Percentiles rank a stretch among this genome's conserved stretches.
These are phyloP conservation scores for Amniculicola lignicola DNA, from an alignment of 495 filamentous ascomycete species.

Conservation along the genomic window DNA sequence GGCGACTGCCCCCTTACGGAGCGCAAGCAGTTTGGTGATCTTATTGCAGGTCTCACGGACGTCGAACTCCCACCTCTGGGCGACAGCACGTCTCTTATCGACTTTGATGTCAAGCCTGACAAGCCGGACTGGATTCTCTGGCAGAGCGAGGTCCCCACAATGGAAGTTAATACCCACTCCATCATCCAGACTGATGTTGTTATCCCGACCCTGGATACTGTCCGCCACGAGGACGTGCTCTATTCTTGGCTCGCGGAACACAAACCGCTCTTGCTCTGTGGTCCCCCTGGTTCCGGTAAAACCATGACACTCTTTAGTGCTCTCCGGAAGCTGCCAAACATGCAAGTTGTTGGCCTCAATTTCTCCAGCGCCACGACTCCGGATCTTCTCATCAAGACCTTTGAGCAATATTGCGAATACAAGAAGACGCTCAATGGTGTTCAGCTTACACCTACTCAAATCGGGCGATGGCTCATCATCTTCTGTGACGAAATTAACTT, in stretches of 20 bases:
- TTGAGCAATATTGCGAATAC: constrained; percentile 99
- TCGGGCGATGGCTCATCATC: constrained; percentile 95
- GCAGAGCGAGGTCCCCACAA: constrained; percentile 88
- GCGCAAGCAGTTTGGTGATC: constrained; percentile 83
- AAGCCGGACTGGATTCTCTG: constrained; percentile 84
- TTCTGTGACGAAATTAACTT: constrained; percentile 99
- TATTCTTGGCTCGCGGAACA: constrained; percentile 99
- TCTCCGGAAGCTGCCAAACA: constrained; percentile 89
- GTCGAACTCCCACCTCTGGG: constrained; percentile 75
- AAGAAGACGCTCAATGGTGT: constrained; percentile 96
- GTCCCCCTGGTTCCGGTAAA: constrained; percentile 96
- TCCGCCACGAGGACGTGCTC: constrained; percentile 94
- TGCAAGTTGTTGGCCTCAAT: constrained; percentile 98
- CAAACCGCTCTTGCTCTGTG: constrained; percentile 92
- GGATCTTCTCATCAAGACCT: constrained; percentile 95
- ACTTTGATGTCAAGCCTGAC: constrained; percentile 86
- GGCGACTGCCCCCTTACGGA: constrained; percentile 90
- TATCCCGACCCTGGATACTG: constrained; percentile 93
- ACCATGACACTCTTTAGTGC: constrained; percentile 99
- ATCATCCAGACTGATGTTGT: constrained; percentile 96
- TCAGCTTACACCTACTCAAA: constrained; percentile 90
- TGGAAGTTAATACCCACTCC: constrained; percentile 97
- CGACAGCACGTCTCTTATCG: constrained; percentile 80
- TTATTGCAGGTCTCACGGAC: constrained; percentile 71
- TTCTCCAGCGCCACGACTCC: constrained; percentile 98